phyloP scores from a whole-genome alignment of 768 basidiomycete species.

The Hortiboletus flavorubellus region DNA sequence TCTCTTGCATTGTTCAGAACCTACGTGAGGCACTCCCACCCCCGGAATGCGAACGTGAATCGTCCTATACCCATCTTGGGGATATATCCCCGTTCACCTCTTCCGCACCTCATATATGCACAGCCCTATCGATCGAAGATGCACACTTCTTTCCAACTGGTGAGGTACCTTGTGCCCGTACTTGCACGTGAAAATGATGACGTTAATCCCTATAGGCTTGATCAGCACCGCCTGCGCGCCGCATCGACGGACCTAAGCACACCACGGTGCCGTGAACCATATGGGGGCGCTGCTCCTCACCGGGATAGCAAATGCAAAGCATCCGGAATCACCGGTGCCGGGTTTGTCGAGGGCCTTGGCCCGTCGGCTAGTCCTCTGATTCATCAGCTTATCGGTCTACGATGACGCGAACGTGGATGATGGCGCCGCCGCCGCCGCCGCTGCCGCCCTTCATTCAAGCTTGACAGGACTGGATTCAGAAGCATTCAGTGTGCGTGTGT shows the following conservation, averaged over 20 bases:
- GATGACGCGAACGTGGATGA: background rate
- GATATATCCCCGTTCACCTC: background rate
- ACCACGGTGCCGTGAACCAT: background rate
- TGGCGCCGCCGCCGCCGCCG: no score
- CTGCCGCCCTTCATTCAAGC: no score
- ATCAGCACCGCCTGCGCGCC: background rate
- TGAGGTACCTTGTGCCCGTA: background rate
- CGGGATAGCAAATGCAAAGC: background rate
- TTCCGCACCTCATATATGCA: background rate
- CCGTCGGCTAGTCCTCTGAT: background rate
- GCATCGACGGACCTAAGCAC: background rate
- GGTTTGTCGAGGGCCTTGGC: background rate
- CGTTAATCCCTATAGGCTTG: background rate
- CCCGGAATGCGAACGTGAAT: background rate
- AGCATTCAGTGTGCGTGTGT: background rate
- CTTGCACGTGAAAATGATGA: background rate
- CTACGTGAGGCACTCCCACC: background rate
- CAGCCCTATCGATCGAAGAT: background rate
- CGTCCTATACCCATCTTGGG: background rate
- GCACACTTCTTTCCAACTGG: background rate
- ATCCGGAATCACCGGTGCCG: background rate
- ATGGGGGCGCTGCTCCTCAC: background rate
- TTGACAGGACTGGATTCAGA: no score
- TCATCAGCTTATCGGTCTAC: background rate
- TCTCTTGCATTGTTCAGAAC: background rate